These are phyloP conservation scores for Xylaria longipes DNA, from an alignment of 495 filamentous ascomycete species.

Conservation along the genomic window DNA sequence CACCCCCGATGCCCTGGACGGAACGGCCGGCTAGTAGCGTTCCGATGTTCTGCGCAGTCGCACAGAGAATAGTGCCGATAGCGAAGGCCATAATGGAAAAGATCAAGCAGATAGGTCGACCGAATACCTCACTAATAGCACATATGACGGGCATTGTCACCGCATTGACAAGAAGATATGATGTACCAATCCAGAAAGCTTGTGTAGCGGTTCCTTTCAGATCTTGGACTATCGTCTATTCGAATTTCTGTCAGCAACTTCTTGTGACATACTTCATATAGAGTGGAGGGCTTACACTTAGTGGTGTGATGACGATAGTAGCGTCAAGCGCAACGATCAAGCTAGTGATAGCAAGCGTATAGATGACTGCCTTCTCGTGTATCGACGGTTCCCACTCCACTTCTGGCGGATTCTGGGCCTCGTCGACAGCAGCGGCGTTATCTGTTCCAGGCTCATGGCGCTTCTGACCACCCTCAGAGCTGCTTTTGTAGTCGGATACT, in stretches of 20 bases:
- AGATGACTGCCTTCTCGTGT: constrained; percentile 49
- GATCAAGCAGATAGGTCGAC: constrained; percentile 54
- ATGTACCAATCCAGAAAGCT: constrained; percentile 63
- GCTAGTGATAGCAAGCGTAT: constrained; percentile 51
- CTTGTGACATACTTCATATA: background rate
- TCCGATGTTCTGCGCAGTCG: constrained; percentile 44
- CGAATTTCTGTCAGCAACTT: background rate
- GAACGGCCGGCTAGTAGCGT: constrained; percentile 80
- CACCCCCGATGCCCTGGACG: constrained; percentile 82
- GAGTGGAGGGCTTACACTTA: constrained; percentile 40
- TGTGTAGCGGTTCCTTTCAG: constrained; percentile 53
- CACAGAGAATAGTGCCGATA: constrained; percentile 53
- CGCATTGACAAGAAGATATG: constrained; percentile 56
- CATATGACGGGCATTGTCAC: constrained; percentile 57
- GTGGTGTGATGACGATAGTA: constrained; percentile 57
- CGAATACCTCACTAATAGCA: constrained; percentile 59
- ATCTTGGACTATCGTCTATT: constrained; percentile 47
- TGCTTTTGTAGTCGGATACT: constrained; percentile 15
- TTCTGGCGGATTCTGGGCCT: constrained; percentile 27
- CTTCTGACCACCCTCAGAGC: background rate
- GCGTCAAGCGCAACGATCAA: constrained; percentile 63
- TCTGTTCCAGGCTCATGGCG: background rate
- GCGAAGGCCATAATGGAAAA: constrained; percentile 48
- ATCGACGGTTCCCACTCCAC: constrained; percentile 45
- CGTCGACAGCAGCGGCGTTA: background rate